phyloP scores from a whole-genome alignment of 1,139 yeast species.

The Kazachstania sp. region DNA sequence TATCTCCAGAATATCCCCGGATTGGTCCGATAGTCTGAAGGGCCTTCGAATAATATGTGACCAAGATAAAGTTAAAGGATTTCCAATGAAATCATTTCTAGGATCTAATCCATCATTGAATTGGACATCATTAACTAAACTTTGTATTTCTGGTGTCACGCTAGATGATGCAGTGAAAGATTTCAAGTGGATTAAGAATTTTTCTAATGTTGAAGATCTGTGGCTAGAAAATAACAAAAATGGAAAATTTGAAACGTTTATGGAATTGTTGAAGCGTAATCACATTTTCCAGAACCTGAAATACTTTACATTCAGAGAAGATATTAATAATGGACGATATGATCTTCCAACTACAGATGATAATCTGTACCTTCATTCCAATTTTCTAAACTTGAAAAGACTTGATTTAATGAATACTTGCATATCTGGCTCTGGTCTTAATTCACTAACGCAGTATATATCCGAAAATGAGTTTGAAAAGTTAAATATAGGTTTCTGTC shows the following conservation, averaged over 20 bases:
- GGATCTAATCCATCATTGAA: conserved; percentile 2
- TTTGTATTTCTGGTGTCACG: conserved; percentile 23
- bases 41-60: conserved; percentile 21
- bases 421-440: conserved; percentile 21
- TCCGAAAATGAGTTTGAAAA: conserved; percentile 8
- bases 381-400: conserved; percentile 14
- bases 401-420: conserved; percentile 29
- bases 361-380: conserved; percentile 7
- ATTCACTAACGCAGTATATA: conserved; percentile 12
- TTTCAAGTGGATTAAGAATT: conserved; percentile 22
- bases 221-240: conserved; percentile 28
- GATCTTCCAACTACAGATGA: conserved; percentile 10
- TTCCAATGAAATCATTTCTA: conserved; percentile 17
- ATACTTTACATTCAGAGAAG: conserved; percentile 26
- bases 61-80: conserved; percentile 13
- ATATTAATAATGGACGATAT: conserved; percentile 9
- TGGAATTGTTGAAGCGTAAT: conserved; percentile 12
- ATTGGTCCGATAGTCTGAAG: conserved; percentile 12
- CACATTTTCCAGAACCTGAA: conserved; percentile 14
- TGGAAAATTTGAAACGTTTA: conserved; percentile 14
- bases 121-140: conserved; percentile 8
- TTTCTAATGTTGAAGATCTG: conserved; percentile 18
- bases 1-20: not conserved
- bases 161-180: conserved; percentile 10
- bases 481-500: conserved; percentile 28